Conservation (phyloP, 495 filamentous ascomycete species). For the Podospora pseudoanserina region DNA sequence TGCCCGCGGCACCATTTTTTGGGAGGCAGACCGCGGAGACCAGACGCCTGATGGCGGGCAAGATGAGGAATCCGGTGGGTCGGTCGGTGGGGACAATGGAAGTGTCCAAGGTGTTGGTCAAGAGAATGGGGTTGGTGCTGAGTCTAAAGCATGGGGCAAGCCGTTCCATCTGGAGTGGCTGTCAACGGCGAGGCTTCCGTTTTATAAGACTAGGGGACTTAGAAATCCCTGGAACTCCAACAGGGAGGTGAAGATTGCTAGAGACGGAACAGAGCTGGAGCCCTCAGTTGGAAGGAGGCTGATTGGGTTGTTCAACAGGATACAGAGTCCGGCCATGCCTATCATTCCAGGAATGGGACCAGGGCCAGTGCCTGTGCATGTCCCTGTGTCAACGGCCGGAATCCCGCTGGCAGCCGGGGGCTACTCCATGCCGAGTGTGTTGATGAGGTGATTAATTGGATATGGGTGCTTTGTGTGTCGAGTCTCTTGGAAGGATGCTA, state of each 20-base stretch:
- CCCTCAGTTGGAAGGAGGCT: constrained; percentile 74
- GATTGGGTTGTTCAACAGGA: constrained; percentile 70
- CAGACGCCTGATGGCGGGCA: constrained; percentile 35
- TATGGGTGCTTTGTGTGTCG: not conserved
- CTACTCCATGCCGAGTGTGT: constrained; percentile 5
- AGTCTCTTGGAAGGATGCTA: not conserved
- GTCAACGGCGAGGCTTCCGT: constrained; percentile 79
- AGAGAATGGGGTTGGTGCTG: constrained; percentile 37
- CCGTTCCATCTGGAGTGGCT: constrained; percentile 93
- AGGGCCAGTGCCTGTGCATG: not conserved
- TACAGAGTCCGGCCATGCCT: constrained; percentile 40
- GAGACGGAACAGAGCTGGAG: constrained; percentile 93
- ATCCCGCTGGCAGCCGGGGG: constrained; percentile 13
- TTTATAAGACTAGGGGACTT: constrained; percentile 83
- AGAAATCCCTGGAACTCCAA: constrained; percentile 98
- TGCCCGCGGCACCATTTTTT: constrained; percentile 90
- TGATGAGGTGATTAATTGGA: not conserved
- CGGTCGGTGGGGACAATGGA: constrained; percentile 26
- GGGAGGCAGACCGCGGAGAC: constrained; percentile 73
- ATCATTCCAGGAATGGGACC: constrained; percentile 16
- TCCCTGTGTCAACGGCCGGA: constrained; percentile 2
- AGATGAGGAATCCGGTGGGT: constrained; percentile 32
- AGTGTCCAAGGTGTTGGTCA: constrained; percentile 34
- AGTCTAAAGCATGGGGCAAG: constrained; percentile 76
- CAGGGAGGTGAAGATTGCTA: constrained; percentile 91